Base-by-base conservation (phyloP, 2,329 filamentous ascomycete species). In the Fusarium coffeatum region DNA sequence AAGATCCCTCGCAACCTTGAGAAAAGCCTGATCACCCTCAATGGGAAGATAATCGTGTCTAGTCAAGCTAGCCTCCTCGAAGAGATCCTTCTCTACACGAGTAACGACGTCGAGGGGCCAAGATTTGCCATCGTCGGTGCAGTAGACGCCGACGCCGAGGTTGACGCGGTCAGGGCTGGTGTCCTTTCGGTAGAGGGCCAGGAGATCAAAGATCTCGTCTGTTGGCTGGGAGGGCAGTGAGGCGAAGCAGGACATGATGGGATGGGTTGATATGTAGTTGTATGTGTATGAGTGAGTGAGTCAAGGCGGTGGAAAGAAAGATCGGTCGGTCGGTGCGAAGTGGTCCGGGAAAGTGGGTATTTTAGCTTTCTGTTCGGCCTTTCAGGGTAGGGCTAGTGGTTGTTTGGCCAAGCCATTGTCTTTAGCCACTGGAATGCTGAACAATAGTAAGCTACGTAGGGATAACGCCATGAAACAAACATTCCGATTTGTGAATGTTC, bases 31-130 rank as follows among this genome's bases (percentile, higher is more conserved):
- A 15, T 73, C 71, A 0, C 72, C 72, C 41, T 64, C 68, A 16
- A 74, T 73, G 15, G 71, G 69, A 1, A 73, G 64, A 56, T 74
- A 74, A 9, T 74, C 72, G 28, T 74, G 71, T 42, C 71, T 57
- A 2, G 59, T 69, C 9, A 56, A 57, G 10, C 53, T 59, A 9
- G 57, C 49, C 12, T 73, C 46, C 2, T 70, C 61, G 6, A 66
- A 62, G n/a, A 73, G 54, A 16, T 57, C 32, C 49, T 72, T 65
- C 32, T 73, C 71, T 16, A 71, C 64, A 9, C 55, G 68, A 6
- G 55, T 51, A 2, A 73, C 71, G 13, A 73, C 71, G 8, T 69
- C 43, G 16, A 73, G 46, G 3, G 71, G 71, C 71, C 65, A 68
- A 11, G 71, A 72, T 30, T 73, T 66, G n/a, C 71, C 71, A 43